phyloP scores from a whole-genome alignment of 2,329 filamentous ascomycete species.

The Pestalotiopsis sp. region DNA sequence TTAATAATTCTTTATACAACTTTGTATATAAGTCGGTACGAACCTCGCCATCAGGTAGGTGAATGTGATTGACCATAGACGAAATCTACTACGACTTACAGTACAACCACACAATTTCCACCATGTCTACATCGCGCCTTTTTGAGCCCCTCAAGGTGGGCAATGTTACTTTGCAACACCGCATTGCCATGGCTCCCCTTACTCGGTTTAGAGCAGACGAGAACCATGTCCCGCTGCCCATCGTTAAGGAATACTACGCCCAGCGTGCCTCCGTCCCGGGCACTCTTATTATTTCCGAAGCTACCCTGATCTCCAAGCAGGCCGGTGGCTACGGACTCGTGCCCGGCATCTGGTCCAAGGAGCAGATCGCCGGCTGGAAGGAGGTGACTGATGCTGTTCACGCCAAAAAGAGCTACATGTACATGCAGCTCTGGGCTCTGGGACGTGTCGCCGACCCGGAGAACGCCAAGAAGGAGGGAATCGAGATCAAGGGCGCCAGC shows the following conservation, averaged over 20 bases:
- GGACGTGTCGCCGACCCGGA: conserved; percentile 53
- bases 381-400: conserved; percentile 60
- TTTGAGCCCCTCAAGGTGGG: conserved; percentile 46
- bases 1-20: background rate
- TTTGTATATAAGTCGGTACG: background rate
- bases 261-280: conserved; percentile 45
- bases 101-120: background rate
- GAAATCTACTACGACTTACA: background rate
- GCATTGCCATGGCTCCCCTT: conserved; percentile 52
- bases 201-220: conserved; percentile 50
- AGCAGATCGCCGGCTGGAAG: conserved; percentile 57
- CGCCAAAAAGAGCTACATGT: conserved; percentile 59
- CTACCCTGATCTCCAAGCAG: conserved; percentile 49
- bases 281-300: conserved; percentile 56
- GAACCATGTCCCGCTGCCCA: conserved; percentile 41
- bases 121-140: conserved; percentile 23
- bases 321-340: conserved; percentile 48
- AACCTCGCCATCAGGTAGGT: background rate
- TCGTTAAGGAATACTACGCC: conserved; percentile 40
- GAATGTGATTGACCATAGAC: background rate
- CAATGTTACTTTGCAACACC: conserved; percentile 49
- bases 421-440: conserved; percentile 62
- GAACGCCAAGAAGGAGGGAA: conserved; percentile 27
- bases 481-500: conserved; percentile 20
- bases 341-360: conserved; percentile 55